Evolutionary conservation across 2,329 filamentous ascomycete species (phyloP).

Genomic region (Venturia carpophila): DNA sequence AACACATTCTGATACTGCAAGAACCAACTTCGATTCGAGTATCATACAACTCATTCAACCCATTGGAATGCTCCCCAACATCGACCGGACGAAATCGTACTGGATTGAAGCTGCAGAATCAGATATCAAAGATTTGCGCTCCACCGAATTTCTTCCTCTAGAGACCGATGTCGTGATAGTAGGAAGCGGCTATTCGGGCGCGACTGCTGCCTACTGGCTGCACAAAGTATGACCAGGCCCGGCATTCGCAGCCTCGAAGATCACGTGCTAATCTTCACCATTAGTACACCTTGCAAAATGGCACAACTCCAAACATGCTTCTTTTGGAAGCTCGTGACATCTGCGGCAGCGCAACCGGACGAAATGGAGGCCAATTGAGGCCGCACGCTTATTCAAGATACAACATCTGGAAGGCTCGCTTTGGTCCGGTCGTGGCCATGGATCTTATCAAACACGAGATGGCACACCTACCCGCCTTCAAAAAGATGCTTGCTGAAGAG

Average conservation of each 20-base stretch:
- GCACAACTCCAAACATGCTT: constrained; percentile 23
- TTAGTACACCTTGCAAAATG: constrained; percentile 2
- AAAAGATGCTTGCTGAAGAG: background rate
- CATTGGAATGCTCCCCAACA: background rate
- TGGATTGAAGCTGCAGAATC: constrained; percentile 6
- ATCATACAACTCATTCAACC: background rate
- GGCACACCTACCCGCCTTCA: constrained; percentile 4
- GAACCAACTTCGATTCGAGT: background rate
- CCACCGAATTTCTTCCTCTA: background rate
- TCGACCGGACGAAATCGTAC: constrained; percentile 6
- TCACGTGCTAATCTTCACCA: background rate
- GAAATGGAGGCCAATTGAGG: constrained; percentile 27
- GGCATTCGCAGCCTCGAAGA: background rate
- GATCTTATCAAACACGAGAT: constrained; percentile 9
- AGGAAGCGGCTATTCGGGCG: constrained; percentile 3
- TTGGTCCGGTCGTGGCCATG: constrained; percentile 2
- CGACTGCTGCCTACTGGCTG: constrained; percentile 7
- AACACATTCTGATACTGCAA: background rate
- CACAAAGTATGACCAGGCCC: background rate
- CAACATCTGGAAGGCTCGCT: background rate
- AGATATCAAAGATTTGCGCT: background rate
- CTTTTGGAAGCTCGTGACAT: constrained; percentile 35
- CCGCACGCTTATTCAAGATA: background rate
- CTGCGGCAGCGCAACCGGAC: constrained; percentile 35
- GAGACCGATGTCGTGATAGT: constrained; percentile 6